Evolutionary conservation across 83 land plant genomes (phyloP).

Genomic region (Picea mariana): DNA sequence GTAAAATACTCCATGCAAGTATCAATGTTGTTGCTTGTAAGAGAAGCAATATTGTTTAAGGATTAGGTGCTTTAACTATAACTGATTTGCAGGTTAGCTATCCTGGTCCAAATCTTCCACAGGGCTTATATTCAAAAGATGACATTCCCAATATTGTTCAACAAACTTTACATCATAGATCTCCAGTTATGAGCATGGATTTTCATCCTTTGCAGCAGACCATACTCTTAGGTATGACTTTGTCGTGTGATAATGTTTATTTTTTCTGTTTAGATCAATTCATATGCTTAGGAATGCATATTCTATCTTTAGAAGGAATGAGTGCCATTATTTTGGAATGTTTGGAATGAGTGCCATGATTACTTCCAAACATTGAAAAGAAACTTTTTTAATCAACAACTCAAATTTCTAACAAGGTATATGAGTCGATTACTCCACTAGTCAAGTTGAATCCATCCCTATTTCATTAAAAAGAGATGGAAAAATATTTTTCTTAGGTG

Average conservation of each 20-base stretch:
- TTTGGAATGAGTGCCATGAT: too few relatives aligned
- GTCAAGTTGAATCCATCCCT: too few relatives aligned
- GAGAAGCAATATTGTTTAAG: not conserved
- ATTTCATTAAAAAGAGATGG: too few relatives aligned
- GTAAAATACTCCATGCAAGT: not conserved
- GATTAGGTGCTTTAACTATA: slow-evolving; percentile 1
- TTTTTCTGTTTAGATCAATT: not conserved
- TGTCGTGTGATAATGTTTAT: not conserved
- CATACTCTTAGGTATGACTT: slow-evolving; percentile 76
- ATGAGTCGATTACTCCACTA: too few relatives aligned
- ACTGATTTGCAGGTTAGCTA: slow-evolving; percentile 66
- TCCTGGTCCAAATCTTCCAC: slow-evolving; percentile 66
- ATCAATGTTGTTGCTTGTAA: not conserved
- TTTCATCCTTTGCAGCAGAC: too few relatives aligned
- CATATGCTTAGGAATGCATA: not conserved
- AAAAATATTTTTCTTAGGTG: too few relatives aligned
- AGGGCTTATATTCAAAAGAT: slow-evolving; percentile 60
- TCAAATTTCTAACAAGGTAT: too few relatives aligned
- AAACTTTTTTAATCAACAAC: too few relatives aligned
- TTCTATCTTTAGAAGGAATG: not conserved
- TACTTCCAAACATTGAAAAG: too few relatives aligned
- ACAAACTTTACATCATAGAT: too few relatives aligned
- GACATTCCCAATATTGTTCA: slow-evolving; percentile 74
- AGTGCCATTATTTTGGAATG: not conserved
- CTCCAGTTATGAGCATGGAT: too few relatives aligned